Conservation (phyloP, 768 basidiomycete genomes). For the Trametes elegans region DNA sequence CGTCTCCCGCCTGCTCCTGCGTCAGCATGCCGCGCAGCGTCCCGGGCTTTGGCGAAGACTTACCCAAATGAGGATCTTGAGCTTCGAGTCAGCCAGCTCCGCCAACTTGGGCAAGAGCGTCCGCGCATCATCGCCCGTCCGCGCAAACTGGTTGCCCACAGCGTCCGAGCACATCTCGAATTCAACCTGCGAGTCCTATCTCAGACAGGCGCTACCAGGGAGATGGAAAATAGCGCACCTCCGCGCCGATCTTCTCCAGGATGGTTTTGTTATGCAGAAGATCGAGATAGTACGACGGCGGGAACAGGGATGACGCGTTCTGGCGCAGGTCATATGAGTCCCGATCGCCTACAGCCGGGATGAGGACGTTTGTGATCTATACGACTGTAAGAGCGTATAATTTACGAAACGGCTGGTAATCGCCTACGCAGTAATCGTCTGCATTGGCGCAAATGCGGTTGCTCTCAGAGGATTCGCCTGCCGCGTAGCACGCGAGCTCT, state of each 20-base stretch:
- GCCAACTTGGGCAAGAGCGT: conserved; percentile 50
- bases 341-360: conserved; percentile 50
- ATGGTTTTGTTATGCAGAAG: conserved; percentile 41
- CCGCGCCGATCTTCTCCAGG: conserved; percentile 49
- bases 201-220: not conserved
- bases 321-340: conserved; percentile 61
- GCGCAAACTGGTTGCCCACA: conserved; percentile 40
- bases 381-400: too few species aligned
- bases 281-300: conserved; percentile 52
- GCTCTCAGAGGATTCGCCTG: conserved; percentile 45
- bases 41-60: too few species aligned
- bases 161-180: conserved; percentile 51
- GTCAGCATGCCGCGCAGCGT: too few species aligned
- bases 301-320: conserved; percentile 49
- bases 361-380: too few species aligned
- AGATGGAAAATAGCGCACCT: conserved; percentile 2
- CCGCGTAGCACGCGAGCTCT: conserved; percentile 55
- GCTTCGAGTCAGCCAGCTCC: conserved; percentile 40
- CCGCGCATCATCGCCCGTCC: conserved; percentile 62
- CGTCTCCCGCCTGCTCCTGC: conserved; percentile 40
- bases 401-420: not conserved
- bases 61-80: conserved; percentile 43
- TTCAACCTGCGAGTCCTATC: conserved; percentile 31
- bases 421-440: conserved; percentile 54
- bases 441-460: conserved; percentile 50